Conservation (phyloP, 306 rosid genomes). For the Herpetospermum pedunculosum region DNA sequence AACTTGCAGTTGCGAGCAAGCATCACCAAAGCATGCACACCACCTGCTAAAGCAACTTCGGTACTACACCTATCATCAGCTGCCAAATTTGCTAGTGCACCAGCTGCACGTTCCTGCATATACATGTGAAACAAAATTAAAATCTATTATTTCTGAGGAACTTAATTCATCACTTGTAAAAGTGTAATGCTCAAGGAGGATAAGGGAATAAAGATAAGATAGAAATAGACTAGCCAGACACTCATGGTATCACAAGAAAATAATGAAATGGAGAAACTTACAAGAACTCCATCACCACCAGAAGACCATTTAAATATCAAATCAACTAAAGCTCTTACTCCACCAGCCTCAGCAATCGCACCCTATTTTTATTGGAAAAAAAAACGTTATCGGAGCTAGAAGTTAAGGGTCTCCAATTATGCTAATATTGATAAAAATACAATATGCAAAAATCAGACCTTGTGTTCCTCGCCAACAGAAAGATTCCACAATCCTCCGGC, state of each 20-base stretch:
- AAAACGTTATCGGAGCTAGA: constrained; percentile 14
- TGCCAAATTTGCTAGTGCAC: constrained; percentile 98
- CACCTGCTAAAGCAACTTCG: constrained; percentile 93
- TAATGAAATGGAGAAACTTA: constrained; percentile 24
- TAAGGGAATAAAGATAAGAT: neutral
- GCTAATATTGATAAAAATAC: neutral
- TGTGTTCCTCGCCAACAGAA: constrained; percentile 99
- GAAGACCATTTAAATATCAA: constrained; percentile 97
- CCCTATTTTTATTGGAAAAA: constrained; percentile 37
- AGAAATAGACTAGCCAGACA: neutral
- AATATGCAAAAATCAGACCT: constrained; percentile 39
- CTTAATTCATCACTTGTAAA: neutral
- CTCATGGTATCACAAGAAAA: neutral
- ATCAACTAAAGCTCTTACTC: constrained; percentile 91
- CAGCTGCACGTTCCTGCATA: constrained; percentile 97
- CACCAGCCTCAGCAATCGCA: constrained; percentile 97
- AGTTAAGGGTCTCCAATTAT: constrained; percentile 11
- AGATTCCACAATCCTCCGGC: constrained; percentile 99
- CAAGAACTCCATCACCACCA: constrained; percentile 96
- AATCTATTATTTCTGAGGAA: neutral
- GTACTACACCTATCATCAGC: constrained; percentile 99
- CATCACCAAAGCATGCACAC: constrained; percentile 98
- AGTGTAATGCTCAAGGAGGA: neutral
- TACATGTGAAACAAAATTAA: constrained; percentile 4
- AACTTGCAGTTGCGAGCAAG: constrained; percentile 94